Base-by-base conservation (phyloP, 73 alveolate species). In the Paramecium primaurelia region DNA sequence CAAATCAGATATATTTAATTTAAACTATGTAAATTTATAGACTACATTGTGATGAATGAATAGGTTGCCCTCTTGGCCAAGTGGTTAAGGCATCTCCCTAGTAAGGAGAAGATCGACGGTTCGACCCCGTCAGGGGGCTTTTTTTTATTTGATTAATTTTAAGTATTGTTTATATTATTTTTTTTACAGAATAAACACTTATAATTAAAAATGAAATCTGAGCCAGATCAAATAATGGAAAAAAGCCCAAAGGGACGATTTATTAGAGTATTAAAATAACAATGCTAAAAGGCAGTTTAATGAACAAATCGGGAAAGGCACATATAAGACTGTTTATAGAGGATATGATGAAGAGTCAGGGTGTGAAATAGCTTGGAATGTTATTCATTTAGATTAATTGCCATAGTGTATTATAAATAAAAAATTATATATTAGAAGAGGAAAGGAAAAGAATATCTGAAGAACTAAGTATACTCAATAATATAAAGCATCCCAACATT, bases 21-120 rank as follows among this genome's bases (percentile, higher is more conserved):
- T n/a, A 54, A 34, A 18, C 69, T n/a, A 18, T 18, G 69, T 49
- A 18, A 54, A 54, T 54, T 54, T 18, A 54, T 18, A 54, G 69
- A 8, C 32, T 1, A 18, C 0, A 54, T n/a, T 54, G 14, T n/a
- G 4, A 14, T 64, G 47, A 32, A 64, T 34, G 22, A 64, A 64
- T 64, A 64, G 84, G 84, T 64, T 64, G 99, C 99, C 99, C 95
- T 97, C 94, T 96, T 97, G 96, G 99, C 99, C 97, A 94, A 97
- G 99, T 95, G 99, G 99, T 97, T 80, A 97, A 98, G 97, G 99
- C 99, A 93, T 97, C 96, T 95, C 98, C 98, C 97, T 97, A 94
- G 99, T 97, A 97, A 97, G 99, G 99, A 95, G 97, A 97, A 96
- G 99, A 98, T 97, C 99, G 97, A 86, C 96, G 99, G 99, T 97